Evolutionary conservation across 2,329 filamentous ascomycete species (phyloP).

Genomic region (Myriosclerotinia curreyana): DNA sequence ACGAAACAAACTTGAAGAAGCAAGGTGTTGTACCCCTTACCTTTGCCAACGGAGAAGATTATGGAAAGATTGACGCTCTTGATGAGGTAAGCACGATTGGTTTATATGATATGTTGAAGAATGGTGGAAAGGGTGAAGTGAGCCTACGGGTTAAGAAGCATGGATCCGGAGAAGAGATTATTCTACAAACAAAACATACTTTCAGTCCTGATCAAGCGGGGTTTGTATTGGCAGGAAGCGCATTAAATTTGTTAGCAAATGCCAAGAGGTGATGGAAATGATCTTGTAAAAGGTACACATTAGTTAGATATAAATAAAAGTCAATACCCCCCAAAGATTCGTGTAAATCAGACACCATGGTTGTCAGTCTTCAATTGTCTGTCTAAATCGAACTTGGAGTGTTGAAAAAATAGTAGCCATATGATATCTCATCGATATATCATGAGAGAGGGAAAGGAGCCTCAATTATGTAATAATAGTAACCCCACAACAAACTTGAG

Average conservation of each 20-base stretch:
- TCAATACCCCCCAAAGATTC: neutral
- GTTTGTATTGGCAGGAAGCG: constrained; percentile 91
- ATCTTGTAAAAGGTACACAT: neutral
- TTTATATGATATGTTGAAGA: constrained; percentile 74
- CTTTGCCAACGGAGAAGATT: constrained; percentile 84
- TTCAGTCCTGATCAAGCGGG: constrained; percentile 85
- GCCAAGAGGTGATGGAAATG: constrained; percentile 31
- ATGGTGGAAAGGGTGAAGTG: constrained; percentile 75
- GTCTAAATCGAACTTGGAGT: too few species aligned
- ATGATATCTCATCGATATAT: too few species aligned
- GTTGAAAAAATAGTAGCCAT: too few species aligned
- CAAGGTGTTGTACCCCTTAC: constrained; percentile 95
- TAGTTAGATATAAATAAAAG: neutral
- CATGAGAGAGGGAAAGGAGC: too few species aligned
- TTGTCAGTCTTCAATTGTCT: neutral
- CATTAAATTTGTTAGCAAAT: constrained; percentile 83
- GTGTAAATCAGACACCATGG: neutral
- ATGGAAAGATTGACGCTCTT: constrained; percentile 76
- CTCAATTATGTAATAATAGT: too few species aligned
- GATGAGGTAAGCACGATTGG: constrained; percentile 82
- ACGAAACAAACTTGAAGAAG: constrained; percentile 96
- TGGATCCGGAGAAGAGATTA: constrained; percentile 58
- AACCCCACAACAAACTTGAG: too few species aligned
- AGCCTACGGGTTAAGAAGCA: constrained; percentile 63
- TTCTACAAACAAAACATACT: constrained; percentile 79